Evolutionary conservation across 2,329 filamentous ascomycete species (phyloP).

Genomic region (Coniochaeta sp.): DNA sequence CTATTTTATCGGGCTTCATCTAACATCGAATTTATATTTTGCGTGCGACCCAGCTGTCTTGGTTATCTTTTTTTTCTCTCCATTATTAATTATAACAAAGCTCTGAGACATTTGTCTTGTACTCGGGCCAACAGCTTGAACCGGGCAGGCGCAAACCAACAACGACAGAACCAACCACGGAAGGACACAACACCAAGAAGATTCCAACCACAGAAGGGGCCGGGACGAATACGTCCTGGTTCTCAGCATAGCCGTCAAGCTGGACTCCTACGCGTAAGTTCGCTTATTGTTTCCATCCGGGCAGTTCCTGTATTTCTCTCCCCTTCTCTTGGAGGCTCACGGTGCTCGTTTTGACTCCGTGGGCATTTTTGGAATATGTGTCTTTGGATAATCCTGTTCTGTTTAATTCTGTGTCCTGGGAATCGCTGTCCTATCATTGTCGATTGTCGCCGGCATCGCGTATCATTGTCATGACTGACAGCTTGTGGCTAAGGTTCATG

Average conservation of each 20-base stretch:
- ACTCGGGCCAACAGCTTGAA: neutral
- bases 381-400: neutral
- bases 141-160: neutral
- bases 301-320: neutral
- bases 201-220: neutral
- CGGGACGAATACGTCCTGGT: neutral
- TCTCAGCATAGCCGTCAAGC: neutral
- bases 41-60: too few relatives aligned
- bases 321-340: neutral
- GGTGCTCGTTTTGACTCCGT: neutral
- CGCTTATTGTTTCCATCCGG: neutral
- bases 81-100: neutral
- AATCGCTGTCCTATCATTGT: neutral
- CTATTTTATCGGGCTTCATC: neutral
- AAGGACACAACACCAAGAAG: neutral
- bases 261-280: conserved; percentile 1
- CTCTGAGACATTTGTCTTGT: neutral
- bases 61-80: neutral
- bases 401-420: too few relatives aligned
- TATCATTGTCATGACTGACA: conserved; percentile 10
- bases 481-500: conserved; percentile 16
- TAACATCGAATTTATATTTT: neutral
- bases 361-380: neutral
- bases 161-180: neutral
- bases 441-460: neutral